These are phyloP conservation scores for Ganoderma sinense DNA, from an alignment of 1,284 basidiomycete genomes.

Conservation along the genomic window DNA sequence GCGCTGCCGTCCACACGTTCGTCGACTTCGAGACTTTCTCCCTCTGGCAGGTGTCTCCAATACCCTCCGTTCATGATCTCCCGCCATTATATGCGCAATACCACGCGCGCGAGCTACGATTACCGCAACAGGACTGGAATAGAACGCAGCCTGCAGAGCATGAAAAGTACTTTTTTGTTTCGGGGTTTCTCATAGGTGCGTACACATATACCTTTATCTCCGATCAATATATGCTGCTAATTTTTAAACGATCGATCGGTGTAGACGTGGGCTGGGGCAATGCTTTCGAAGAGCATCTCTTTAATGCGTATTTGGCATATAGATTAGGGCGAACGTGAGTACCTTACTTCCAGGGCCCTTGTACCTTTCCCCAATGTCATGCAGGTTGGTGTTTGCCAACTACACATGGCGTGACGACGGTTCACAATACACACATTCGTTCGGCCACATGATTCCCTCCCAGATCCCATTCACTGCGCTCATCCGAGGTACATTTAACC, in stretches of 20 bases:
- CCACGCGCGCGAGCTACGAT: conserved; percentile 14
- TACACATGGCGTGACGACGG: conserved; percentile 59
- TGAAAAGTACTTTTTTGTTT: conserved; percentile 23
- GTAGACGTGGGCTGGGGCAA: conserved; percentile 55
- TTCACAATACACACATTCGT: conserved; percentile 34
- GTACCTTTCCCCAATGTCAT: neutral
- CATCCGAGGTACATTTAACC: conserved; percentile 48
- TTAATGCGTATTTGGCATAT: conserved; percentile 57
- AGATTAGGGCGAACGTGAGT: conserved; percentile 52
- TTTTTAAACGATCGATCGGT: neutral
- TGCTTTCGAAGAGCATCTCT: conserved; percentile 57
- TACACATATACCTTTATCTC: neutral
- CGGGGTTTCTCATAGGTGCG: conserved; percentile 2
- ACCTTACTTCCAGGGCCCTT: neutral
- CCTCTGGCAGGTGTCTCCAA: neutral
- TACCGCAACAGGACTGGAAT: conserved; percentile 24
- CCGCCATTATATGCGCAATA: conserved; percentile 23
- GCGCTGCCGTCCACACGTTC: neutral
- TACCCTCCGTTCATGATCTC: neutral
- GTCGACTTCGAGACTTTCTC: neutral
- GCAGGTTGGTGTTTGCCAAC: conserved; percentile 60
- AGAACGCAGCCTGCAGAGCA: conserved; percentile 1
- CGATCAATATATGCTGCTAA: neutral
- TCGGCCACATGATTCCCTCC: conserved; percentile 56
- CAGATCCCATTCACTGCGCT: conserved; percentile 68